Conservation (phyloP, 179 eudicot genomes). For the Monotropa hypopitys region DNA sequence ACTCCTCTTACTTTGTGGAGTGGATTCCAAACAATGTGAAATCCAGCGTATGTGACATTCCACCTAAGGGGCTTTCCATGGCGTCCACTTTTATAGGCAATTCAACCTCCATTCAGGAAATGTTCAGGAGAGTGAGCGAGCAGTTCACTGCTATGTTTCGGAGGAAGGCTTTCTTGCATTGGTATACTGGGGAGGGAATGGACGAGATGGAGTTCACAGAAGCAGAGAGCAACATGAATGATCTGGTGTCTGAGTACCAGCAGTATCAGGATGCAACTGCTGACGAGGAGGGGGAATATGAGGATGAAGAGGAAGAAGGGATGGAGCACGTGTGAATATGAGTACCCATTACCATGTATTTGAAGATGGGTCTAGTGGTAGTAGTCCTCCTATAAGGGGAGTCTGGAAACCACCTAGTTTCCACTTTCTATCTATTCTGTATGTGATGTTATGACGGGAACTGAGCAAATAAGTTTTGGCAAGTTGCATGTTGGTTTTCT, state of each 20-base stretch:
- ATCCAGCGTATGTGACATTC: conserved; percentile 77
- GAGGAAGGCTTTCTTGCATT: conserved; percentile 87
- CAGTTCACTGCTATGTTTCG: conserved; percentile 92
- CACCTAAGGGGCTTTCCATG: conserved; percentile 69
- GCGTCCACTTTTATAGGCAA: conserved; percentile 77
- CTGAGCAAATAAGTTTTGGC: neutral
- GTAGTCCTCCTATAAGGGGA: neutral
- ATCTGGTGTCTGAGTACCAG: conserved; percentile 62
- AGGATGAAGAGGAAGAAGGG: conserved; percentile 50
- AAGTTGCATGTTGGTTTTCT: neutral
- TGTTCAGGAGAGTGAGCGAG: conserved; percentile 84
- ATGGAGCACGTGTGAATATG: conserved; percentile 20
- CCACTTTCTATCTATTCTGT: neutral
- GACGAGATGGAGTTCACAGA: conserved; percentile 82
- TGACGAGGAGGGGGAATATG: conserved; percentile 51
- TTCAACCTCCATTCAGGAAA: conserved; percentile 75
- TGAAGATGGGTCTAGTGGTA: neutral
- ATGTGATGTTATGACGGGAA: neutral
- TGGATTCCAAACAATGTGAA: conserved; percentile 89
- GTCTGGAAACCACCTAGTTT: conserved; percentile 7
- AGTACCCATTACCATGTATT: neutral
- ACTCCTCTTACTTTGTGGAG: conserved; percentile 77
- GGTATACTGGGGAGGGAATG: conserved; percentile 94
- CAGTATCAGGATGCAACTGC: conserved; percentile 76
- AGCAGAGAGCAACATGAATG: conserved; percentile 77